Evolutionary conservation across 306 rosid species (phyloP).

Genomic region (Prosopis cineraria): DNA sequence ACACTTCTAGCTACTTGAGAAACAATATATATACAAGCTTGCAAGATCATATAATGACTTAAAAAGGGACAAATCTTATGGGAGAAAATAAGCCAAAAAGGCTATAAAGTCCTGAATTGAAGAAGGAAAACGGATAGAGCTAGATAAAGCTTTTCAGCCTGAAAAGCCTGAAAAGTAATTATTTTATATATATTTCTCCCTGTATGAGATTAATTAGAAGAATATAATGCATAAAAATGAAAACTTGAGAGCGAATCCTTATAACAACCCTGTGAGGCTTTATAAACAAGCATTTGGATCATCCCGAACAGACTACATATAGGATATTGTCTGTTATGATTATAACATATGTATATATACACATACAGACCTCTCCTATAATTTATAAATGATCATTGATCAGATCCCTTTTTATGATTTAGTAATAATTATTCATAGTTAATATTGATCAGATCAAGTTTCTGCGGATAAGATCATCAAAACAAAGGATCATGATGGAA

Average conservation of each 20-base stretch:
- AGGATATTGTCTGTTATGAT: neutral
- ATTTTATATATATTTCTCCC: neutral
- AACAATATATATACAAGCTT: slow-evolving; percentile 17
- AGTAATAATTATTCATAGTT: no score
- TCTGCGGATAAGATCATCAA: slow-evolving; percentile 18
- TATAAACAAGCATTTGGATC: slow-evolving; percentile 18
- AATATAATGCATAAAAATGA: neutral
- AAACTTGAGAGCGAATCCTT: slow-evolving; percentile 43
- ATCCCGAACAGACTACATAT: neutral
- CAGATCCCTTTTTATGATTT: neutral
- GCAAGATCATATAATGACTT: slow-evolving; percentile 6
- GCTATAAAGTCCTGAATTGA: neutral
- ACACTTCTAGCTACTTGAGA: neutral
- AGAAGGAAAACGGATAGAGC: neutral
- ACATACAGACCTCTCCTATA: neutral
- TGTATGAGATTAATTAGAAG: slow-evolving; percentile 10
- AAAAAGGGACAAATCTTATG: slow-evolving; percentile 14
- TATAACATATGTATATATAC: no score
- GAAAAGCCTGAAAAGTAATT: slow-evolving; percentile 42
- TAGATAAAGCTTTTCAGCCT: slow-evolving; percentile 32
- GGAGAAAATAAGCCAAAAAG: slow-evolving; percentile 8
- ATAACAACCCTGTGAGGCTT: slow-evolving; percentile 10
- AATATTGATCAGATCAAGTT: neutral
- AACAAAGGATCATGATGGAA: slow-evolving; percentile 40
- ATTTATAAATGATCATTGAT: neutral